Evolutionary conservation across 208 protist genomes (phyloP), one percentile per base, ranked within the genome.

Genomic region (Wallacemonas sp.): DNA sequence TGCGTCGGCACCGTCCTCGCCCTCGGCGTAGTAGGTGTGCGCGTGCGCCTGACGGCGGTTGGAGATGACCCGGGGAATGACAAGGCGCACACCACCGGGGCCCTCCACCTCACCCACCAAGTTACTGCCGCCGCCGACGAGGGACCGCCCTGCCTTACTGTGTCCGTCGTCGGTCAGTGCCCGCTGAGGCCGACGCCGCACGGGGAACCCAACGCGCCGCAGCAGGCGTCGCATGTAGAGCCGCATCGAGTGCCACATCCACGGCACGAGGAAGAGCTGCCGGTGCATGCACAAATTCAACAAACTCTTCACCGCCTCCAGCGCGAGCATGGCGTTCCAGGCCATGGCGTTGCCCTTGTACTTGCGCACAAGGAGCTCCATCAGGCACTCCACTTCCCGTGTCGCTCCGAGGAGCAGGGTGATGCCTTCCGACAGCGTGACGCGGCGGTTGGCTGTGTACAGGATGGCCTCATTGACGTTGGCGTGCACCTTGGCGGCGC

Each of bases 21-120:
- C 59, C 22, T 42, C 38, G 22, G 61, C 34, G 33, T 62, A 37
- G 63, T 36, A 69, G 30, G 64, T 41, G 65, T 73, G 55, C 24
- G 57, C 53, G 61, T 74, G 68, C 55, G 69, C 46, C 26, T 66
- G 69, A 10, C 68, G 66, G 24, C 74, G 50, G 39, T 68, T 63
- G 4, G 81, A 81, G 8, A 66, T 73, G 1, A 93, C 84, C 2
- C 84, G 87, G n/a, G 87, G 83, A 62, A 93, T 91, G 48, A 91
- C 78, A 39, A 91, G 83, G 2, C 54, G 75, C 19, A 74, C 79
- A 53, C 61, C 78, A 48, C 65, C 53, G 2, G 79, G 76, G 1
- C 72, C 70, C 12, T 71, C 53, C 5, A 59, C 66, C 30, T 50
- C 57, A 1, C 71, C 62, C 15, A 57, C 34, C 42, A 77, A 46